Base-by-base conservation (phyloP, 768 basidiomycete genomes). In the Candolleomyces aberdarensis region DNA sequence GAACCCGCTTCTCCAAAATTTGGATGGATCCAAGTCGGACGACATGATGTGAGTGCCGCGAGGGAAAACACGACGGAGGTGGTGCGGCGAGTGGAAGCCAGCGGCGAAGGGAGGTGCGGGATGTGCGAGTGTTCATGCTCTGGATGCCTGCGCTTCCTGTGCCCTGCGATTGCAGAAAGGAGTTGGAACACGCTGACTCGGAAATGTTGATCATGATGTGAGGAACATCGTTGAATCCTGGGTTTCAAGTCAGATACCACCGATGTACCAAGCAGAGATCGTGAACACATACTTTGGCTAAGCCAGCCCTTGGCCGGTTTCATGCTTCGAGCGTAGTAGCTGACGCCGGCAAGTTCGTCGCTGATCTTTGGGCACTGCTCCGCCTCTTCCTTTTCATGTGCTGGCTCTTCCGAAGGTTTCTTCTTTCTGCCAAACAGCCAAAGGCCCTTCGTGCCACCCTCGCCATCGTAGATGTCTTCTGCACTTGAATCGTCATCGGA, bases 181-280 rank as follows among this genome's bases (percentile, higher is more conserved):
- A 84, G 77, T 79, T 66, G 13, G 72, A 67, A 46, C 82, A 72
- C 0, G 73, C 65, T 0, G 79, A 75, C 70, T 89, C 87, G 52
- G 84, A 85, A 53, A 87, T 78, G 69, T 88, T 89, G 71, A 87
- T 79, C 20, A 86, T 69, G 57, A 85, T 67, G 67, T 87, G 78
- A 13, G 70, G 74, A 10, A 80, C 83, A 17, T 78, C 71, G 0
- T 68, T 57, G 58, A 81, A 69, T 51, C 72, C 80, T 81, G 64
- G 20, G 52, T 13, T 40, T 11, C 40, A 32, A 19, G 36, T 36
- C 8, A 55, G 19, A 14, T 15, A 20, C 55, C 32, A 36, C 31
- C n/a, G n/a, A 26, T 29, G 50, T 20, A 15, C 43, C 13, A 47
- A 32, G 2, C 20, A 31, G 32, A 20, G 50, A 39, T 14, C 49